These are phyloP conservation scores for Phytophthora kernoviae DNA, from an alignment of 352 stramenopile species.

Conservation along the genomic window DNA sequence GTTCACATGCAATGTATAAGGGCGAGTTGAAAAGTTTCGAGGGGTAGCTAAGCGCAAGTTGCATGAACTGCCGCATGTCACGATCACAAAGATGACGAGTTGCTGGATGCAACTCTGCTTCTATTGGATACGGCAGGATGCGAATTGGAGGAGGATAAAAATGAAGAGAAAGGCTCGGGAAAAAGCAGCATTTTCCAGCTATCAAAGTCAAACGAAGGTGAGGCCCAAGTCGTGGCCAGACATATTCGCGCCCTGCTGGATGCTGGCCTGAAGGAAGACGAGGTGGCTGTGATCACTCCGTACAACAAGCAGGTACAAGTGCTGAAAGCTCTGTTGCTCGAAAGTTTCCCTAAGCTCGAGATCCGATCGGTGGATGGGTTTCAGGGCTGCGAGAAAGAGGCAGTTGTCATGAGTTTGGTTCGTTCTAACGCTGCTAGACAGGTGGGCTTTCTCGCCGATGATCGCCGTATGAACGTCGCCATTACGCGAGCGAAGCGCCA, in stretches of 20 bases:
- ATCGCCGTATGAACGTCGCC: constrained; percentile 98
- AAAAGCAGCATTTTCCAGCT: constrained; percentile 36
- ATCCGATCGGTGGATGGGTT: constrained; percentile 97
- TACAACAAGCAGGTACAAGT: constrained; percentile 98
- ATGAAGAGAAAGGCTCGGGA: constrained; percentile 21
- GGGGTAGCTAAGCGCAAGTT: constrained; percentile 84
- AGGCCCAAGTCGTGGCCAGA: constrained; percentile 72
- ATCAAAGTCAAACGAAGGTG: constrained; percentile 83
- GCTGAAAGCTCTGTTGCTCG: constrained; percentile 86
- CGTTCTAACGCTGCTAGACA: constrained; percentile 88
- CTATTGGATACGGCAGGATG: constrained; percentile 95
- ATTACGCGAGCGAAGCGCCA: constrained; percentile 96
- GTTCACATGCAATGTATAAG: constrained; percentile 95
- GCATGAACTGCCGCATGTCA: constrained; percentile 75
- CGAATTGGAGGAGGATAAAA: constrained; percentile 88
- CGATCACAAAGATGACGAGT: constrained; percentile 58
- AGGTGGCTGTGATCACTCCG: constrained; percentile 98
- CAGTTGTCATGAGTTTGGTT: constrained; percentile 98
- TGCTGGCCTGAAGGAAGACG: constrained; percentile 82
- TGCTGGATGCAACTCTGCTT: constrained; percentile 82
- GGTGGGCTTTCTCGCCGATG: constrained; percentile 97
- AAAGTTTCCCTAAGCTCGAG: constrained; percentile 75
- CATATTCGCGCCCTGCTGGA: constrained; percentile 90
- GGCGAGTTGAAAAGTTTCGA: constrained; percentile 74
- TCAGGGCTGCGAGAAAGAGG: constrained; percentile 97